Evolutionary conservation across 352 stramenopile species (phyloP).

Genomic region (Globisporangium middletonii): DNA sequence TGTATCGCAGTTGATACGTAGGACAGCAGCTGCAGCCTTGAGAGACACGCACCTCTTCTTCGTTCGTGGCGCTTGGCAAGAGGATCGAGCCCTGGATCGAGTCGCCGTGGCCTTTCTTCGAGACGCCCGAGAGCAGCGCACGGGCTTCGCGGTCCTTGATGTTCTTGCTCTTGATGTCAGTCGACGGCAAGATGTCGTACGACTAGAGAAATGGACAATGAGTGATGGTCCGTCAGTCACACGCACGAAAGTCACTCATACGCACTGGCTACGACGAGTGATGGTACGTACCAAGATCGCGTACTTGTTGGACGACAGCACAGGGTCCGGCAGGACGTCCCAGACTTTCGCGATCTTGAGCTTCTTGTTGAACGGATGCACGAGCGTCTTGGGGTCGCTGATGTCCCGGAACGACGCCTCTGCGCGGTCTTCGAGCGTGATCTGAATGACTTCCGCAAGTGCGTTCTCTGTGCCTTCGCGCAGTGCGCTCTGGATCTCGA

Average conservation of each 20-base stretch:
- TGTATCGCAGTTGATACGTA: background rate
- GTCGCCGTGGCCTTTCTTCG: constrained; percentile 60
- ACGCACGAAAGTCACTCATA: background rate
- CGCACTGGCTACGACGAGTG: too few species aligned
- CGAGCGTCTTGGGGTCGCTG: constrained; percentile 50
- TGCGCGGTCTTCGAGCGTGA: constrained; percentile 69
- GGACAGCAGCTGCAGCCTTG: background rate
- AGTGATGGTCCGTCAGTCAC: constrained; percentile 1
- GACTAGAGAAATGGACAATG: constrained; percentile 30
- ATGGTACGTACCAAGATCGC: constrained; percentile 55
- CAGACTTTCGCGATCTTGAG: constrained; percentile 78
- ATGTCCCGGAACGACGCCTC: constrained; percentile 77
- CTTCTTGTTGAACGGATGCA: constrained; percentile 80
- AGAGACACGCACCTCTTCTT: constrained; percentile 38
- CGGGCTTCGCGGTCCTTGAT: constrained; percentile 64
- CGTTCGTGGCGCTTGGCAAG: constrained; percentile 43
- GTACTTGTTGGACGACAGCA: constrained; percentile 80
- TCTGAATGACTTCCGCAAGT: constrained; percentile 62
- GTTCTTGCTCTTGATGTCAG: constrained; percentile 70
- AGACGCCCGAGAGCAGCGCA: constrained; percentile 66
- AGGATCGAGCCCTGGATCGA: constrained; percentile 74
- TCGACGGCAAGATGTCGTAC: constrained; percentile 81
- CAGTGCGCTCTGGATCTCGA: constrained; percentile 77
- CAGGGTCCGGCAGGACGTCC: constrained; percentile 77
- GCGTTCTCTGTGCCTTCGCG: constrained; percentile 79